Evolutionary conservation across 208 protist genomes (phyloP), one percentile per base, ranked within the genome.

Genomic region (Plasmodiophora brassicae): DNA sequence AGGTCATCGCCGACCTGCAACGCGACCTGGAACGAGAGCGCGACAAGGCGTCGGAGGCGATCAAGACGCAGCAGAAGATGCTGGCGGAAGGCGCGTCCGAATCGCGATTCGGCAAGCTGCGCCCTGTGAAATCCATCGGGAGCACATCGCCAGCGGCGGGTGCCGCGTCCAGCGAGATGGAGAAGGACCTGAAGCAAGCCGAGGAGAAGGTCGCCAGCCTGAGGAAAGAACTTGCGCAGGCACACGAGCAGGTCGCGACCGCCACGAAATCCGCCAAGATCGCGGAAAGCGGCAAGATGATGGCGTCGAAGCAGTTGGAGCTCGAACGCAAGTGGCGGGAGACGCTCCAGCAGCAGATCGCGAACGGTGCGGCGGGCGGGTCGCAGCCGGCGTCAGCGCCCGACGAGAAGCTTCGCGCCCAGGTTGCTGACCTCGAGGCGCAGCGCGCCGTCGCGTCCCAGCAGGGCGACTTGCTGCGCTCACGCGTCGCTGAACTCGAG

Each of bases 291-390:
- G n/a, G 14, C n/a, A 78, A 78, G 41, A 14, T 78, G n/a, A 78
- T 78, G 65, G 65, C 65, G 10, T 78, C n/a, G 5, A 78, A 78
- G 65, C 65, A 78, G n/a, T 78, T 78, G 5, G 65, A 78, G n/a
- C 65, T 78, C 41, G 65, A 78, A 32, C 32, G 41, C 10, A 78
- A 78, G 41, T 78, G 65, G 65, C 5, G 65, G n/a, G 65, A 78
- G 65, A 78, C 65, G n/a, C n/a, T 78, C 10, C 65, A 78, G 41
- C 32, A 78, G n/a, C 65, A 78, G 65, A 78, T 78, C n/a, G 65
- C n/a, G n/a, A n/a, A n/a, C n/a, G n/a, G n/a, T n/a, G n/a, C n/a
- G n/a, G n/a, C n/a, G n/a, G n/a, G n/a, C n/a, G n/a, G n/a, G n/a
- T n/a, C n/a, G n/a, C n/a, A n/a, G n/a, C n/a, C n/a, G n/a, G n/a